phyloP scores from a whole-genome alignment of 2,329 filamentous ascomycete species.

The Colletotrichum tropicale region DNA sequence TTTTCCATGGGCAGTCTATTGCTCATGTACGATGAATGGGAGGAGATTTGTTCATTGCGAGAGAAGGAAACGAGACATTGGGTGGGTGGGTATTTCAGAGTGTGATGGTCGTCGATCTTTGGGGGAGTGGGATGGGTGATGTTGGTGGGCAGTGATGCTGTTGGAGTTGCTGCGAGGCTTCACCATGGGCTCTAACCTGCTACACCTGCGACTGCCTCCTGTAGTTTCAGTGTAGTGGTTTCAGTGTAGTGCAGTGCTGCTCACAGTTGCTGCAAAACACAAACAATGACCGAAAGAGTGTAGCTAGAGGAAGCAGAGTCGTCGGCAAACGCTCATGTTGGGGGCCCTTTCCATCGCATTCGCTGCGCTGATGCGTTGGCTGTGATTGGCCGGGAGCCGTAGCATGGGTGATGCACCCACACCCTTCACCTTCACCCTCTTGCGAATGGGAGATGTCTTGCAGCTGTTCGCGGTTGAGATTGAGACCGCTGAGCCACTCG shows the following conservation, averaged over 20 bases:
- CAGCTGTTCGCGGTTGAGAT: conserved; percentile 7
- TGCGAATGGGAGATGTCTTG: not conserved
- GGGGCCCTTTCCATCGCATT: not conserved
- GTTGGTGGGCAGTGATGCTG: not conserved
- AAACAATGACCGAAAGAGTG: rapidly evolving
- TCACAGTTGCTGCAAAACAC: not conserved
- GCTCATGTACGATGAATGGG: too few species aligned
- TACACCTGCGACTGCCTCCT: not conserved
- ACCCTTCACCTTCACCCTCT: not conserved
- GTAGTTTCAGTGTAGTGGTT: not conserved
- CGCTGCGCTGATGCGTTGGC: not conserved
- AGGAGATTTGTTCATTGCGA: too few species aligned
- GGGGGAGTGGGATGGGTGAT: not conserved
- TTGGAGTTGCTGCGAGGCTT: not conserved
- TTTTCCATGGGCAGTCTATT: too few species aligned
- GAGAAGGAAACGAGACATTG: not conserved
- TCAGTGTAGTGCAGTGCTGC: not conserved
- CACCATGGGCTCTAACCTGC: not conserved
- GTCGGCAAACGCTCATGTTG: not conserved
- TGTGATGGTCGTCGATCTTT: not conserved
- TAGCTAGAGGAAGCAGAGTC: not conserved
- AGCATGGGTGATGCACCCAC: not conserved
- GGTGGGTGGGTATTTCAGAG: not conserved
- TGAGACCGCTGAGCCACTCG: not conserved
- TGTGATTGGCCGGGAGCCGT: not conserved